phyloP scores from a whole-genome alignment of 495 filamentous ascomycete genomes.

The Coniosporium apollinis region DNA sequence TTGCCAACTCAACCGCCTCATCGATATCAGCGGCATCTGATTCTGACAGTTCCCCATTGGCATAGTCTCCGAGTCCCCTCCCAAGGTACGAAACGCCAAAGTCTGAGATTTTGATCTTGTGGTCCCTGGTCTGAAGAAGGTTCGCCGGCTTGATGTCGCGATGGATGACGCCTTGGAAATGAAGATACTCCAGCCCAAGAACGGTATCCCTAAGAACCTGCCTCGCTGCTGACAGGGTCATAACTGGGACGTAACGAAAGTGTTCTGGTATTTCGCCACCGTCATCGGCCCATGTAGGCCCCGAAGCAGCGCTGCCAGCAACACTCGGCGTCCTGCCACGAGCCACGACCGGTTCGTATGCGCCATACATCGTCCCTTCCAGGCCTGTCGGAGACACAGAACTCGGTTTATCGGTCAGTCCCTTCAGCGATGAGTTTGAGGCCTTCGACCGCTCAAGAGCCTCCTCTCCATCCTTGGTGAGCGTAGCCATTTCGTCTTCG shows the following conservation, averaged over 20 bases:
- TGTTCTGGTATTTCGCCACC: conserved; percentile 31
- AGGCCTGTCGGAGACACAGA: conserved; percentile 37
- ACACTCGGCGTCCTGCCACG: conserved; percentile 41
- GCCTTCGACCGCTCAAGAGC: too few relatives aligned
- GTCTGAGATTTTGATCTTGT: conserved; percentile 95
- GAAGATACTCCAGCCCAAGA: conserved; percentile 84
- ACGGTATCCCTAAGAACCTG: conserved; percentile 85
- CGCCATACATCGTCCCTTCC: conserved; percentile 60
- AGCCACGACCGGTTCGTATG: too few relatives aligned
- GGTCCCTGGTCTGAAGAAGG: conserved; percentile 67
- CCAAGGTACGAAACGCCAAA: conserved; percentile 97
- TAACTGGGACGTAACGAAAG: conserved; percentile 74
- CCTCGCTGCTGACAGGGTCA: conserved; percentile 73
- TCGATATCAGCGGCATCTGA: conserved; percentile 71
- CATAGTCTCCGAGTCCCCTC: conserved; percentile 58
- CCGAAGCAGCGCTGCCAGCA: conserved; percentile 44
- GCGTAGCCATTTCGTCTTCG: conserved; percentile 1
- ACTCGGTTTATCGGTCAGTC: too few relatives aligned
- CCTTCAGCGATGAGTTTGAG: too few relatives aligned
- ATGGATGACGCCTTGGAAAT: conserved; percentile 93
- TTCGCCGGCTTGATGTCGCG: conserved; percentile 99
- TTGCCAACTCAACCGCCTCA: conserved; percentile 84
- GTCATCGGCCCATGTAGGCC: too few relatives aligned
- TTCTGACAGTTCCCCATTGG: conserved; percentile 64
- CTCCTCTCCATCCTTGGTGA: too few relatives aligned